Evolutionary conservation across 345 rosid genomes (phyloP), one percentile per base, ranked within the genome.

Genomic region (Hibiscus mutabilis): DNA sequence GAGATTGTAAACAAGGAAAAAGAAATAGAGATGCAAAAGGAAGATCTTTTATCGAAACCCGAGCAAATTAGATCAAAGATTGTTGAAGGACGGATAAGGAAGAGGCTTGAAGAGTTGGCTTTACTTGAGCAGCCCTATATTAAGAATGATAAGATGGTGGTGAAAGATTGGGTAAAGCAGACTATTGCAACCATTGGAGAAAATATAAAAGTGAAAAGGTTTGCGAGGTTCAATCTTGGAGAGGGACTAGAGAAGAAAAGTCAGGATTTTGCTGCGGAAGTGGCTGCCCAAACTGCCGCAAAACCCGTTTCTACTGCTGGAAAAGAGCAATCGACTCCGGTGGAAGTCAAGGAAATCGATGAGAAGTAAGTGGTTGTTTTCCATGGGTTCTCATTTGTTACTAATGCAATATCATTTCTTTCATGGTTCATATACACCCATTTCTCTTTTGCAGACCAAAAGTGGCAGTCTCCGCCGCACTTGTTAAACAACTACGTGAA

Each of bases 201-300:
- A 78, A 94, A 91, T 76, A 91, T 94, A 35, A 91, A 94, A 58
- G 98, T 88, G 42, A 90, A 84, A 81, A 87, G 97, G 74, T 94
- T 91, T 27, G 83, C 90, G 60, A 83, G 96, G 70, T 90, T 81
- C 84, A 91, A 89, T 78, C 97, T 91, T 10, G 97, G 98, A 49
- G 97, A 94, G 77, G 98, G 98, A 53, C 77, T 91, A 78, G 86
- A 90, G 86, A 94, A 87, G 83, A 94, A 86, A 83, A 91, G 89
- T 73, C 97, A 88, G 80, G 97, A 91, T 81, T 91, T 94, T 80
- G 96, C 96, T 78, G 95, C 95, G 18, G 98, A 94, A 77, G 98
- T 94, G 25, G 96, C 97, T 55, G 97, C 98, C 6, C 98, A 94
- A 84, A 86, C 93, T 25, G 82, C 95, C 37, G 85, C 91, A 19